Evolutionary conservation across 2,329 filamentous ascomycete genomes (phyloP).

Genomic region (Thermoascus crustaceus): DNA sequence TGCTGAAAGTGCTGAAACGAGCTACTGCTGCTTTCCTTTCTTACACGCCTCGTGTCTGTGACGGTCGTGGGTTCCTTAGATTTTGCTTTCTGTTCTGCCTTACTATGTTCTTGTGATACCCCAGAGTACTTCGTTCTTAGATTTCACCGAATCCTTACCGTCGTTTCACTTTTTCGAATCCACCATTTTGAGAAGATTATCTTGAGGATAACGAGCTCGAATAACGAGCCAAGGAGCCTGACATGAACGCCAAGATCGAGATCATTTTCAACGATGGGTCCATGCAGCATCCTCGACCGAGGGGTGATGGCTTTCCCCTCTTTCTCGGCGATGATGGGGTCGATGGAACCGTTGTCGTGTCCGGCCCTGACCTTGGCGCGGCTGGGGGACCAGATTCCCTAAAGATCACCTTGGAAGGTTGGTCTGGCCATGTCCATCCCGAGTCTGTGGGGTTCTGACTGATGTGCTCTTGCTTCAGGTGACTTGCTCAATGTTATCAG

Average conservation of each 20-base stretch:
- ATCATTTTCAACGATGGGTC: not conserved
- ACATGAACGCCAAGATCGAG: not conserved
- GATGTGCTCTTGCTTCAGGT: not conserved
- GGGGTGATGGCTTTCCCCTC: not conserved
- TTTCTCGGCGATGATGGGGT: slow-evolving; percentile 6
- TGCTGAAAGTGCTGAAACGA: too few relatives aligned
- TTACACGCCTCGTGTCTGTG: too few relatives aligned
- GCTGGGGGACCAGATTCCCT: slow-evolving; percentile 2
- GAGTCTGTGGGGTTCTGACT: too few relatives aligned
- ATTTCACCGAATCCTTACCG: not conserved
- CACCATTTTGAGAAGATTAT: not conserved
- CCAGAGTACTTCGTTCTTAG: not conserved
- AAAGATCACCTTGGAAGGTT: slow-evolving; percentile 4
- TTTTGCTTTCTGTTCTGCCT: not conserved
- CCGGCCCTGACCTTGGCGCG: not conserved
- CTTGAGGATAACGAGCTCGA: not conserved
- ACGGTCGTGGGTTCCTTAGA: not conserved
- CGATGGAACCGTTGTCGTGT: slow-evolving; percentile 1
- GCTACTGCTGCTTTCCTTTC: too few relatives aligned
- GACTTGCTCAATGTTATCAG: not conserved
- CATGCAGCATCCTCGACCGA: not conserved
- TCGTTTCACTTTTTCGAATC: not conserved
- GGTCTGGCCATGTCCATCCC: too few relatives aligned
- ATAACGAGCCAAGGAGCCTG: not conserved
- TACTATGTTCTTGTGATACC: not conserved